Evolutionary conservation across 1,139 yeast genomes (phyloP), one percentile per base, ranked within the genome.

Genomic region (Lodderomyces margitis): DNA sequence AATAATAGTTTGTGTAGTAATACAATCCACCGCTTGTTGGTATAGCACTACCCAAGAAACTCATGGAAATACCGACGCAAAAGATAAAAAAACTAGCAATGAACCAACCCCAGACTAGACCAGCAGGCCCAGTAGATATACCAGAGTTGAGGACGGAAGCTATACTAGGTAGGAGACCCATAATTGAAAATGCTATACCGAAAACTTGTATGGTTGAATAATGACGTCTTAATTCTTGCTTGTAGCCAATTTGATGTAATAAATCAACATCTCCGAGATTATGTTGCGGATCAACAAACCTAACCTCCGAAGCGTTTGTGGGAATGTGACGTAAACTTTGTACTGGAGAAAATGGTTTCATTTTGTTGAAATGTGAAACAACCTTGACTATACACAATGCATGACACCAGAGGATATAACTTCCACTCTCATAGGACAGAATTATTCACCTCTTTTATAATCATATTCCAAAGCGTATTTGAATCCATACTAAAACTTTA

Each of bases 11-110:
- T 2, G 79, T 58, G 76, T 80, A 61, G 59, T 78, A 80, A 58
- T 80, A 81, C 53, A 82, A 65, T 7, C 87, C 89, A 43, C 88
- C 88, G 16, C 83, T 72, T 3, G 88, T 81, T 39, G 88, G 88
- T 57, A 80, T 76, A 15, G 86, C 75, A 17, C 82, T 74, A 2
- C 84, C 83, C 42, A 81, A 61, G 48, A 81, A 81, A 14, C 86
- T 75, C 69, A 83, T 81, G 10, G 83, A 71, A 44, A 73, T 51
- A n/a, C 87, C 88, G 44, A 78, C 74, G 45, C 73, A 62, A 39
- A 81, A 58, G 46, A 83, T 76, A 48, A 82, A 81, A 40, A 70
- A 48, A 11, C 78, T 77, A 36, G 82, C 76, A 39, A 74, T 66
- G 44, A 81, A 68, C 87, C 88, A 83, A 42, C 88, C 87, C 87